phyloP scores from a whole-genome alignment of 768 basidiomycete genomes.

The Paxillus involutus region DNA sequence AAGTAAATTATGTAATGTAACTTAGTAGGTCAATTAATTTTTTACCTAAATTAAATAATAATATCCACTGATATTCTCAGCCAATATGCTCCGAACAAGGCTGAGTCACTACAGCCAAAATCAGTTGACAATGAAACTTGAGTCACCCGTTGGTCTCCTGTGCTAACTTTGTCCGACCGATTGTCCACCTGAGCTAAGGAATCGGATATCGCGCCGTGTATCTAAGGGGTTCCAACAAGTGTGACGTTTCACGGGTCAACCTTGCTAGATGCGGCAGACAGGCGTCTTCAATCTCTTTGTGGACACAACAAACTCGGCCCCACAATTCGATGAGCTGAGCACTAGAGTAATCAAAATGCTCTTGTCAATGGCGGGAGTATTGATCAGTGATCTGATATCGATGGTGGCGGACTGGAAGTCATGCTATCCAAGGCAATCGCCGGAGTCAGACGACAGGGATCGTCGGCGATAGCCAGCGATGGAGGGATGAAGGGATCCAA shows the following conservation, averaged over 20 bases:
- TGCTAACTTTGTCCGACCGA: conserved; percentile 8
- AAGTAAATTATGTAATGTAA: no score
- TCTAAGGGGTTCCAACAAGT: not conserved
- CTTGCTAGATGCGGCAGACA: no score
- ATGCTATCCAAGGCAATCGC: not conserved
- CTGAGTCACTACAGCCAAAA: conserved; percentile 6
- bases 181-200: not conserved
- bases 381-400: conserved; percentile 12
- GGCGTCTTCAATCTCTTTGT: no score
- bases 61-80: not conserved
- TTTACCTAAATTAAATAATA: no score
- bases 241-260: no score
- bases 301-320: no score
- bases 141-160: not conserved
- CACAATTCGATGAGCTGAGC: no score
- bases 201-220: not conserved
- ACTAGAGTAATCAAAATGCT: not conserved
- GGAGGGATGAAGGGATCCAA: not conserved
- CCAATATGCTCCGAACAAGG: no score
- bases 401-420: conserved; percentile 2
- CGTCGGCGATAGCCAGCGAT: conserved; percentile 24
- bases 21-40: no score
- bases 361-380: not conserved
- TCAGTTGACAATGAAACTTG: not conserved
- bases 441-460: conserved; percentile 12